phyloP scores from a whole-genome alignment of 2,329 filamentous ascomycete species.

The Stemphylium lycopersici region DNA sequence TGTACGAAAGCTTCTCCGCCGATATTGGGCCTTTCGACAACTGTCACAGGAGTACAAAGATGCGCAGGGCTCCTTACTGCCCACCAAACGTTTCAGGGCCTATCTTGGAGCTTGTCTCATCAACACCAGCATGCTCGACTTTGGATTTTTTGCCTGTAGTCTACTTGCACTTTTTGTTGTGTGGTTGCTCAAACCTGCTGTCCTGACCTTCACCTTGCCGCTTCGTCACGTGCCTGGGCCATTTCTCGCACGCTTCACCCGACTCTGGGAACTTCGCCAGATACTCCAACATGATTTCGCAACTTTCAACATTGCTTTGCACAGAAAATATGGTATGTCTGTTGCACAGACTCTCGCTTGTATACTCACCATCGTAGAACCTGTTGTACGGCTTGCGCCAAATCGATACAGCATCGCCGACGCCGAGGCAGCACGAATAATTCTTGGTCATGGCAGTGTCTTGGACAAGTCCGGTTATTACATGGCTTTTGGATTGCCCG shows the following conservation, averaged over 20 bases:
- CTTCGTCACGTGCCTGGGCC: conserved; percentile 54
- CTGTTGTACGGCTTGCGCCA: conserved; percentile 19
- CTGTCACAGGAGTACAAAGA: too few relatives aligned
- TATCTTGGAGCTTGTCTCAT: too few relatives aligned
- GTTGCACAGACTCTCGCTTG: not conserved
- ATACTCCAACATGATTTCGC: conserved; percentile 48
- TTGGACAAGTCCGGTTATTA: conserved; percentile 8
- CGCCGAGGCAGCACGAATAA: conserved; percentile 10
- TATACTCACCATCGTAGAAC: conserved; percentile 3
- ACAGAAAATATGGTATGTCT: conserved; percentile 47
- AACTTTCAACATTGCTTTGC: conserved; percentile 50
- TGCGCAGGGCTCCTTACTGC: too few relatives aligned
- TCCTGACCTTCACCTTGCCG: conserved; percentile 26
- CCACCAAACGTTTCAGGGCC: too few relatives aligned
- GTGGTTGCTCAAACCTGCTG: not conserved
- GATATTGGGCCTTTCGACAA: too few relatives aligned
- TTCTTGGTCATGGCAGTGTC: conserved; percentile 15
- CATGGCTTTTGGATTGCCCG: not conserved
- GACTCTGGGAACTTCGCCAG: conserved; percentile 53
- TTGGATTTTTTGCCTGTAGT: not conserved
- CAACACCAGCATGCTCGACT: too few relatives aligned
- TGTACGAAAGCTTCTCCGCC: too few relatives aligned
- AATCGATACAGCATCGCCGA: conserved; percentile 24
- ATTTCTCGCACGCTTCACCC: conserved; percentile 52
- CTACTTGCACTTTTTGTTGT: not conserved